phyloP scores from a whole-genome alignment of 2,329 filamentous ascomycete genomes.

The Dothidotthia symphoricarpi region DNA sequence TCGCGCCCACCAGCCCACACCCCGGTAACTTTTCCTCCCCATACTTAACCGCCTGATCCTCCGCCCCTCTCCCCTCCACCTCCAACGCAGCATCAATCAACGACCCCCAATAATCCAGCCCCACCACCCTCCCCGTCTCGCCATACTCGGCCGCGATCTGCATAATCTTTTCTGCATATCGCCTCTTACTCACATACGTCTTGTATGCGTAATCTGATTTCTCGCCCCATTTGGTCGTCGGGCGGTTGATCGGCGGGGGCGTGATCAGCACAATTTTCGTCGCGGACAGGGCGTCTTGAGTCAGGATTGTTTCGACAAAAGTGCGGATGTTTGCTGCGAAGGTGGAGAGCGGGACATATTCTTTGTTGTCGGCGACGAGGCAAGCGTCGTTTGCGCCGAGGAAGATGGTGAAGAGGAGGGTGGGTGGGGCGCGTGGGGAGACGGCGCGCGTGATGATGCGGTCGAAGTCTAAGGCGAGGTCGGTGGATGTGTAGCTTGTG shows the following conservation, averaged over 20 bases:
- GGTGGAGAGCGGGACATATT: conserved; percentile 33
- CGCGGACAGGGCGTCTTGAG: conserved; percentile 24
- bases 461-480: conserved; percentile 24
- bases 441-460: conserved; percentile 24
- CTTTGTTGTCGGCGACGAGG: conserved; percentile 15
- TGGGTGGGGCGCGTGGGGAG: conserved; percentile 17
- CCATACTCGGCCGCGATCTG: conserved; percentile 38
- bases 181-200: conserved; percentile 42
- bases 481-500: conserved; percentile 29
- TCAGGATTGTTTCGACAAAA: conserved; percentile 38
- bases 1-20: conserved; percentile 33
- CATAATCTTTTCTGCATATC: conserved; percentile 41
- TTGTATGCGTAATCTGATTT: conserved; percentile 16
- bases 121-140: conserved; percentile 33
- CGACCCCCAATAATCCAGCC: conserved; percentile 37
- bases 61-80: conserved; percentile 23
- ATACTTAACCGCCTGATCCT: conserved; percentile 8
- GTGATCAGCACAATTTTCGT: conserved; percentile 42
- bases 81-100: conserved; percentile 23
- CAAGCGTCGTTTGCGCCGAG: conserved; percentile 44
- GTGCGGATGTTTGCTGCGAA: conserved; percentile 39
- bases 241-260: conserved; percentile 39
- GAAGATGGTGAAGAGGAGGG: conserved; percentile 43
- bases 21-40: conserved; percentile 37
- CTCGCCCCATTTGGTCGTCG: conserved; percentile 1